A percentile compares a stretch with the other conserved stretches of the same genome.
Evolutionary conservation across 345 rosid species (phyloP).

Genomic region (Syzygium aqueum): DNA sequence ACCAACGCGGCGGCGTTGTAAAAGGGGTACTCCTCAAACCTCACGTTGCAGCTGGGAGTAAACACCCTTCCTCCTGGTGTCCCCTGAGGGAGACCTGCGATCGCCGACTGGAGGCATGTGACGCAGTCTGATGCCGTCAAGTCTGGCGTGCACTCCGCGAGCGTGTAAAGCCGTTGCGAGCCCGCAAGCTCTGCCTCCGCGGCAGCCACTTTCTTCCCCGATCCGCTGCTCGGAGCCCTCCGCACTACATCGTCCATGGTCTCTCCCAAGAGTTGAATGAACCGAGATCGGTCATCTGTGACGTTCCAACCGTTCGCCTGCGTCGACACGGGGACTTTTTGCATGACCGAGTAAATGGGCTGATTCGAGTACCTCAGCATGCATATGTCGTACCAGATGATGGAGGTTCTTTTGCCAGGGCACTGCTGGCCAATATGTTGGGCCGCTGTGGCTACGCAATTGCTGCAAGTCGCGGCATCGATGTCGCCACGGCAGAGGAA

Average conservation of each 20-base stretch:
- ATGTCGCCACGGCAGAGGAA: background rate
- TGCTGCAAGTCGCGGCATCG: background rate
- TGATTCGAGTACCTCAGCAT: background rate
- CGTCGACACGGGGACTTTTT: accelerated
- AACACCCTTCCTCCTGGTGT: conserved; percentile 8
- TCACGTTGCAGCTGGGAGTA: conserved; percentile 17
- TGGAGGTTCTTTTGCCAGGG: background rate
- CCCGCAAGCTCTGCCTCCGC: background rate
- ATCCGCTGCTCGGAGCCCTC: background rate
- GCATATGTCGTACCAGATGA: background rate
- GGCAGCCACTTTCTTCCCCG: background rate
- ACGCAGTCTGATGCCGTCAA: background rate
- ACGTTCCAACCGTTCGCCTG: background rate
- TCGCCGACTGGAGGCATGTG: background rate
- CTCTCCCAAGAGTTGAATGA: background rate
- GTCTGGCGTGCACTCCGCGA: background rate
- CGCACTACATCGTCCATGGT: background rate
- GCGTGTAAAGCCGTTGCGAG: background rate
- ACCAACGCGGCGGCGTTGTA: background rate
- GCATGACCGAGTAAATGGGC: background rate
- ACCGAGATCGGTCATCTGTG: background rate
- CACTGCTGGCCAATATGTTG: background rate
- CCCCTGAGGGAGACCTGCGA: background rate
- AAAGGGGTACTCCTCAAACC: conserved; percentile 15
- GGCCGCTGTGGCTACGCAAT: background rate